phyloP scores from a whole-genome alignment of 2,329 filamentous ascomycete species.

The Aspergillus hiratsukae region DNA sequence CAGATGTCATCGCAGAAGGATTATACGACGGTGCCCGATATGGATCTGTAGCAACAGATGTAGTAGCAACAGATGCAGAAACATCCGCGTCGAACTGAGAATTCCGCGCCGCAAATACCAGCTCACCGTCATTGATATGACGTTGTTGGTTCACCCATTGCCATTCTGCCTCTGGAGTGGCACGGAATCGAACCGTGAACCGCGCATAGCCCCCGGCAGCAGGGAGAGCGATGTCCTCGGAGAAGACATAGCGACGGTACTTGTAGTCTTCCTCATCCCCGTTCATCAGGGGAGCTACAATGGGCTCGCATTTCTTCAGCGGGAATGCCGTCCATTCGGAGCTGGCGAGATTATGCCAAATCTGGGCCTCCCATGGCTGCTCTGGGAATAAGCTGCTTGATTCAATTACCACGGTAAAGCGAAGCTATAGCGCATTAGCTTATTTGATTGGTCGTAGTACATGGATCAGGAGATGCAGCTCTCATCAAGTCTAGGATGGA shows the following conservation, averaged over 20 bases:
- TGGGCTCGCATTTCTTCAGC: conserved; percentile 43
- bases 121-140: conserved; percentile 36
- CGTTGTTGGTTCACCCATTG: conserved; percentile 43
- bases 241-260: conserved; percentile 34
- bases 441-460: background rate
- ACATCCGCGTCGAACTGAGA: conserved; percentile 4
- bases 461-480: background rate
- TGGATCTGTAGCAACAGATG: background rate
- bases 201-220: conserved; percentile 25
- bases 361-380: conserved; percentile 64
- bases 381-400: conserved; percentile 53
- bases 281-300: conserved; percentile 27
- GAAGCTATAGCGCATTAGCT: conserved; percentile 38
- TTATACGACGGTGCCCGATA: background rate
- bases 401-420: conserved; percentile 67
- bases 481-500: background rate
- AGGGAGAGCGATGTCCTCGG: conserved; percentile 27
- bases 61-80: background rate
- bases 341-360: conserved; percentile 67
- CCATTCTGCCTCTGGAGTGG: conserved; percentile 35
- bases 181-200: conserved; percentile 44
- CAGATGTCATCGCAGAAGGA: background rate
- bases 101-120: conserved; percentile 33
- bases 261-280: conserved; percentile 15
- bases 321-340: conserved; percentile 56